Base-by-base conservation (phyloP, 2,329 filamentous ascomycete species). In the Hymenoscyphus occultus region DNA sequence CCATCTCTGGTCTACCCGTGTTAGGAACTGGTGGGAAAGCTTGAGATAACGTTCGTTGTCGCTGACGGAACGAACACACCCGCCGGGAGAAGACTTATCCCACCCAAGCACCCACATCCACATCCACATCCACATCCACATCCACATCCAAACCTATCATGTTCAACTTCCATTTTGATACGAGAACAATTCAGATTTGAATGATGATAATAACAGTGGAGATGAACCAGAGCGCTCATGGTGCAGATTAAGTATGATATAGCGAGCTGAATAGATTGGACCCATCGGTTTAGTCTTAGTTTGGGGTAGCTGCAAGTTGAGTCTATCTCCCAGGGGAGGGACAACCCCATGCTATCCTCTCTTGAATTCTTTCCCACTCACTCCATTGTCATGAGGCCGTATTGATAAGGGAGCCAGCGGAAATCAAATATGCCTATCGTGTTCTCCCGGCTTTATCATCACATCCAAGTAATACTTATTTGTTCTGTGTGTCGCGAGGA, bases 321-420 rank as follows among this genome's bases (percentile, higher is more conserved):
- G n/a, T 51, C 22, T 51, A 51, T 51, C 13, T 45, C 10, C 6
- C n/a, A 48, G 42, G 42, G 42, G n/a, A 6, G 13, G 45, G 45
- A 35, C 9, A 35, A 57, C 31, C 22, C 6, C 5, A 40, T 14
- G 13, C n/a, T 22, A 39, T 39, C 58, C 39, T 60, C 58, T 60
- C 39, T 31, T 60, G 19, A 60, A 60, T 60, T 28, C 58, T 60
- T 60, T 31, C 39, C 39, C 39, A 60, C 19, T 22, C 22, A 42
- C 35, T 45, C 58, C 4, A 19, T 7, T 19, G 14, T 19, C 22
- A n/a, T 10, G n/a, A 12, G 22, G 48, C 9, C 3, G n/a, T 28
- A 22, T 22, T 51, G 45, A 51, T 22, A 51, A 51, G 45, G n/a
- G 19, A 51, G 10, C 45, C 19, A 54, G 48, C 13, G 3, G 48